phyloP scores from a whole-genome alignment of 345 rosid genomes.

The Streptanthus diversifolius region DNA sequence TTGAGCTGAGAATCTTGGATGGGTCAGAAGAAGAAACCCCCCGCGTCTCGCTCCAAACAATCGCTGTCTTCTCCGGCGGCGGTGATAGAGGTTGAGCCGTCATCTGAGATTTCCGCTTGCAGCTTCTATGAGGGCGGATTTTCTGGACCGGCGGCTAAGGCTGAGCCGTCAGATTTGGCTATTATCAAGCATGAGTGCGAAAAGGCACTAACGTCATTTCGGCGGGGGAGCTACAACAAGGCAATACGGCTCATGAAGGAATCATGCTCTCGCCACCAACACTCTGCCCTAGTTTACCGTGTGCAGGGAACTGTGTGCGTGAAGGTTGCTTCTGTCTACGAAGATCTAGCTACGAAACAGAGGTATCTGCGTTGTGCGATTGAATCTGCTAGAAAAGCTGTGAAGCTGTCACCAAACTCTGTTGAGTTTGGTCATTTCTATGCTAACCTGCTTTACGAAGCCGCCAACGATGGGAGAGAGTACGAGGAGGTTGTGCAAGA shows the following conservation, averaged over 20 bases:
- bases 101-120: constrained; percentile 21
- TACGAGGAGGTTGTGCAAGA: constrained; percentile 76
- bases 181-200: constrained; percentile 73
- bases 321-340: constrained; percentile 70
- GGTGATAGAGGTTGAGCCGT: constrained; percentile 24
- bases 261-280: constrained; percentile 52
- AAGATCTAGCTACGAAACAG: constrained; percentile 67
- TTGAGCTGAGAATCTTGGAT: constrained; percentile 39
- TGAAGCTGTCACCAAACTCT: constrained; percentile 67
- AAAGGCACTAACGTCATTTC: constrained; percentile 73
- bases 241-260: constrained; percentile 87
- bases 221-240: constrained; percentile 79
- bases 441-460: constrained; percentile 78
- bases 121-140: not conserved
- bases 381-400: constrained; percentile 70
- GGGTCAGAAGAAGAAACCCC: constrained; percentile 78
- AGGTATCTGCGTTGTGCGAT: constrained; percentile 64
- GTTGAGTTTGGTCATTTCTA: constrained; percentile 82
- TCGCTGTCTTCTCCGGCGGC: constrained; percentile 30
- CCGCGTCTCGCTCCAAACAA: constrained; percentile 58
- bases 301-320: constrained; percentile 77
- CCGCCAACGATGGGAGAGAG: constrained; percentile 71
- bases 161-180: constrained; percentile 30
- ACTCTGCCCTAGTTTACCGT: constrained; percentile 64
- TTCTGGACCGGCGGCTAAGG: constrained; percentile 27